A percentile compares a stretch with the other conserved stretches of the same genome.
Conservation (phyloP, 2,329 filamentous ascomycete genomes). For the Fusarium falciforme region DNA sequence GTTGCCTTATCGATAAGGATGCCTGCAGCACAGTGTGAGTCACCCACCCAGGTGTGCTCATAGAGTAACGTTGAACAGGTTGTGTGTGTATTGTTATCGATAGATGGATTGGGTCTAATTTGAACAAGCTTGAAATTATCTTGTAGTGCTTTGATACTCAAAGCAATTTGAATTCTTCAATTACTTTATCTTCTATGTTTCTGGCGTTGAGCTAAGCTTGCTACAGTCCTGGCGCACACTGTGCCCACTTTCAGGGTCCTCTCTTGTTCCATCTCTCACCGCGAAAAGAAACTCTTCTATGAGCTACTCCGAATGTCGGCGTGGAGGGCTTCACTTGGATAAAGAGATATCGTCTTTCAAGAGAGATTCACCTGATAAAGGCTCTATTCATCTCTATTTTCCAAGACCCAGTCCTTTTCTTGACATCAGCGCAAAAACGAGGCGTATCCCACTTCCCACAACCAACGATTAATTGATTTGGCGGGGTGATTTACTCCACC, state of each 20-base stretch:
- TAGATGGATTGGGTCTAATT: too few species aligned
- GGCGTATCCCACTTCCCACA: slow-evolving; percentile 28
- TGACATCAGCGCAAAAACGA: neutral
- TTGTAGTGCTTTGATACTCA: neutral
- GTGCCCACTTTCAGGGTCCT: slow-evolving; percentile 36
- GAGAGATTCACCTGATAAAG: neutral
- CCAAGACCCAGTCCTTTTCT: neutral
- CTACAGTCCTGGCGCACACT: slow-evolving; percentile 20
- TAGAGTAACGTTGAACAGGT: neutral
- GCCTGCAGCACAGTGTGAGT: slow-evolving; percentile 28
- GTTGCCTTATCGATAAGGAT: slow-evolving; percentile 50
- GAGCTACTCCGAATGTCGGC: neutral
- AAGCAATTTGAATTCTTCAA: neutral
- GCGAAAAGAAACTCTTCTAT: slow-evolving; percentile 12
- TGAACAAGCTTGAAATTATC: neutral
- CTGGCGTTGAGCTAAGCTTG: neutral
- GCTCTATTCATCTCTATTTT: neutral
- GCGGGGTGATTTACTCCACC: slow-evolving; percentile 45
- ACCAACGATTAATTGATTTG: slow-evolving; percentile 26
- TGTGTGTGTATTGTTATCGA: neutral
- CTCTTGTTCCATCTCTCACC: neutral
- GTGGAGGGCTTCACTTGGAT: neutral
- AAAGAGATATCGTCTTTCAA: neutral
- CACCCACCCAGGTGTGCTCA: neutral
- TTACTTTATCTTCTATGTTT: neutral